Conservation (phyloP, 2,329 filamentous ascomycete species). For the Juglanconis juglandina region DNA sequence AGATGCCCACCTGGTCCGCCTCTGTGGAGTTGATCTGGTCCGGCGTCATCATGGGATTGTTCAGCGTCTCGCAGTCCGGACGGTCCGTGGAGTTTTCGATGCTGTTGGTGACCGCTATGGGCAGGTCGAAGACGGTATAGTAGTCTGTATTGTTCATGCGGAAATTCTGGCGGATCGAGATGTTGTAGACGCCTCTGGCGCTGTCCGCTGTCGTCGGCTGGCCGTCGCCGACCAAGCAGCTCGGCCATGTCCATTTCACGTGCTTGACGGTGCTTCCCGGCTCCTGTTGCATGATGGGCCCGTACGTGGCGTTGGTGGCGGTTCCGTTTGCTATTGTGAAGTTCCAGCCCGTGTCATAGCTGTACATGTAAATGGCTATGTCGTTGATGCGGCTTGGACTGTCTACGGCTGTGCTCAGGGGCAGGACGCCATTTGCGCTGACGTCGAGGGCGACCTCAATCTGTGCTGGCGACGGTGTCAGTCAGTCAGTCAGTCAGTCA, state of each 20-base stretch:
- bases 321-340: constrained; percentile 67
- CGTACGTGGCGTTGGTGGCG: constrained; percentile 51
- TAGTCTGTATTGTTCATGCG: constrained; percentile 59
- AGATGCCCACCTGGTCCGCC: constrained; percentile 42
- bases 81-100: constrained; percentile 45
- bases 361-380: constrained; percentile 66
- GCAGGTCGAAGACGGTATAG: constrained; percentile 70
- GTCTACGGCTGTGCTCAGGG: constrained; percentile 52
- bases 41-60: constrained; percentile 49
- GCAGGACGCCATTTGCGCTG: constrained; percentile 60
- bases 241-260: constrained; percentile 69
- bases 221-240: constrained; percentile 62
- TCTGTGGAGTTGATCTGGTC: constrained; percentile 40
- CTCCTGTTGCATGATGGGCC: constrained; percentile 62
- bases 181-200: constrained; percentile 63
- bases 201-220: constrained; percentile 41
- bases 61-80: constrained; percentile 47
- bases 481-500: not conserved
- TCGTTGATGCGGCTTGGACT: constrained; percentile 57
- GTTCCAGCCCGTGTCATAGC: constrained; percentile 60
- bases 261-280: constrained; percentile 69
- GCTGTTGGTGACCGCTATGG: constrained; percentile 64
- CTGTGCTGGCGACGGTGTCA: constrained; percentile 39
- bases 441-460: constrained; percentile 67
- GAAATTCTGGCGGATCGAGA: constrained; percentile 70